phyloP scores from a whole-genome alignment of 352 stramenopile genomes.

The Phytophthora palmivora region DNA sequence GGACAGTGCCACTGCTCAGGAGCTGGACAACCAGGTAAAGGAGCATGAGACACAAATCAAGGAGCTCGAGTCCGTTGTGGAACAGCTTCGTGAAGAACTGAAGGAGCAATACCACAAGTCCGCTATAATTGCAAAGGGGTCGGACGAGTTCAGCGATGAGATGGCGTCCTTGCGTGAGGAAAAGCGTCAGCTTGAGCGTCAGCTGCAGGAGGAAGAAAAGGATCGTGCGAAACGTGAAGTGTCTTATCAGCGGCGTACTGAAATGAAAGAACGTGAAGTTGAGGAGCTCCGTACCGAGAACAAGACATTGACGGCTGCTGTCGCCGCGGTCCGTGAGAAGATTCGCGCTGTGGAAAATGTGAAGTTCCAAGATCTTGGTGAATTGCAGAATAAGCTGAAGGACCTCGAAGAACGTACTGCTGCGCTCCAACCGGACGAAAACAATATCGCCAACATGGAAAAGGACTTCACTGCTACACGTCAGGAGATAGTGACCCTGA shows the following conservation, averaged over 20 bases:
- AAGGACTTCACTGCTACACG: constrained; percentile 53
- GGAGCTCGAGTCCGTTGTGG: constrained; percentile 53
- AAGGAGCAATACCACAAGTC: constrained; percentile 58
- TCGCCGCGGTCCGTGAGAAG: constrained; percentile 48
- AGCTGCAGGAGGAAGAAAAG: constrained; percentile 42
- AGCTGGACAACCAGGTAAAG: constrained; percentile 50
- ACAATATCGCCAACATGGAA: constrained; percentile 41
- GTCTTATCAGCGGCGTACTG: constrained; percentile 44
- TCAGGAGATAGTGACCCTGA: constrained; percentile 51
- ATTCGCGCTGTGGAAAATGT: constrained; percentile 50
- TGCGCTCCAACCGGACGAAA: constrained; percentile 43
- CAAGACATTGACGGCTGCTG: constrained; percentile 41
- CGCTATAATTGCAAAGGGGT: constrained; percentile 45
- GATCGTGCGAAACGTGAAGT: constrained; percentile 53
- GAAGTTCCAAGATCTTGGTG: constrained; percentile 51
- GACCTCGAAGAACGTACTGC: constrained; percentile 50
- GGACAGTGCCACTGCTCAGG: constrained; percentile 40
- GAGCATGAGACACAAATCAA: constrained; percentile 50
- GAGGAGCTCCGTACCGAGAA: constrained; percentile 54
- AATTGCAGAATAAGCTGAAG: constrained; percentile 40
- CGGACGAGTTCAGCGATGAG: constrained; percentile 57
- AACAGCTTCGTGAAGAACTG: constrained; percentile 49
- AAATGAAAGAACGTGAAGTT: constrained; percentile 55
- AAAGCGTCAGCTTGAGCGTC: constrained; percentile 46
- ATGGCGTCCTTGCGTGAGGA: constrained; percentile 50